Evolutionary conservation across 768 basidiomycete genomes (phyloP), one percentile per base, ranked within the genome.

Genomic region (Kwoniella europaea): DNA sequence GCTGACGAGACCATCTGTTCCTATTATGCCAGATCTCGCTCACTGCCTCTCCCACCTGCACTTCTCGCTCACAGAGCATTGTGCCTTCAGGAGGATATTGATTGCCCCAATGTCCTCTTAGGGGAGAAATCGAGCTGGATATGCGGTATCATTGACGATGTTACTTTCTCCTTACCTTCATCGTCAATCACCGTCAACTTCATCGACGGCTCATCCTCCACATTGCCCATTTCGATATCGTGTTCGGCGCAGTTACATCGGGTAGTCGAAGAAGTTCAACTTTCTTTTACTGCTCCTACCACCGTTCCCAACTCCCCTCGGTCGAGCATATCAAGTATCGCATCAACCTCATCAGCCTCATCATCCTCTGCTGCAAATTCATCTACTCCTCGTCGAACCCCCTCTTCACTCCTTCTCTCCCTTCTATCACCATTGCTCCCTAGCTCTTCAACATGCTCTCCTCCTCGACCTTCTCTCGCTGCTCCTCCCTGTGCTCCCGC

Each of bases 51-150:
- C 3, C 84, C 84, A 43, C 70, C 81, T 4, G 75, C 77, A 42
- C 77, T 84, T n/a, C 75, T 82, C 59, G 73, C 77, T 7, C 83
- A 83, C 60, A 71, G 73, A 15, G 68, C 74, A 3, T 71, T 78
- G 20, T 84, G 83, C 66, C 24, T 77, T 20, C 73, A 79, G 46
- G 79, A 83, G 67, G 78, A 79, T 50, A 76, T 84, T 29, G 78
- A 81, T 2, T 84, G 83, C 71, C 61, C 74, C 1, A 83, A 84
- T 65, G 74, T 80, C 3, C 74, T 84, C 3, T 71, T 83, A 4
- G 84, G 83, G 20, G 84, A 84, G 61, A 80, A 81, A 64, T 80
- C 83, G 15, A 78, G 74, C 29, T 84, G 84, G 84, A 81, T 84
- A 63, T 57, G 67, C 22, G 82, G 82, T 60, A 74, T 82, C 67